Evolutionary conservation across 306 rosid species (phyloP).

Genomic region (Pyrus bretschneideri): DNA sequence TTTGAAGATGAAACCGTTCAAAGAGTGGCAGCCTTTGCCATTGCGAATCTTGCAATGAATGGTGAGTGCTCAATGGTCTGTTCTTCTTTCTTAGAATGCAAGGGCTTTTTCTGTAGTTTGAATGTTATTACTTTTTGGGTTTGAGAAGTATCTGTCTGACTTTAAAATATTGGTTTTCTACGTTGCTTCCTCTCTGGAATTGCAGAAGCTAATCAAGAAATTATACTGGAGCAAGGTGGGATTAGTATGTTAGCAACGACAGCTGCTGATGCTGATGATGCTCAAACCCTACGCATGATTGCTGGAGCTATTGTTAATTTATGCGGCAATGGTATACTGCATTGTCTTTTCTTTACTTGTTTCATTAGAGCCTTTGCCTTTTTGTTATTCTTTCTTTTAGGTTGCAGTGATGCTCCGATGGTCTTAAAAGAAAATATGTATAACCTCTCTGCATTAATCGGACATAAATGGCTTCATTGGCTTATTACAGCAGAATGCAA

Average conservation of each 20-base stretch:
- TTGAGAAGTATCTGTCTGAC: neutral
- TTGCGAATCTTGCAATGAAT: slow-evolving; percentile 98
- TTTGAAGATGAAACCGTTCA: slow-evolving; percentile 93
- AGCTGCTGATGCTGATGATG: slow-evolving; percentile 96
- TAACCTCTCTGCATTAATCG: neutral
- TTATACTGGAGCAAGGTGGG: slow-evolving; percentile 90
- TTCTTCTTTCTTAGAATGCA: slow-evolving; percentile 2
- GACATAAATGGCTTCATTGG: neutral
- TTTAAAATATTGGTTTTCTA: slow-evolving; percentile 7
- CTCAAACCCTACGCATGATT: slow-evolving; percentile 98
- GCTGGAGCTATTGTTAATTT: slow-evolving; percentile 96
- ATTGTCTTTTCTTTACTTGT: neutral
- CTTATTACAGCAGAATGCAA: neutral
- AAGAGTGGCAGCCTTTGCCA: slow-evolving; percentile 98
- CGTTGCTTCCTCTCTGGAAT: slow-evolving; percentile 27
- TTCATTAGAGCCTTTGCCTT: neutral
- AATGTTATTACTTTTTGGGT: slow-evolving; percentile 8
- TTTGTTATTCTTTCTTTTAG: neutral
- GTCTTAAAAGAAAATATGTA: neutral
- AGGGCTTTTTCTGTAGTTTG: slow-evolving; percentile 15
- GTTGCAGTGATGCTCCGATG: neutral
- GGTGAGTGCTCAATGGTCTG: slow-evolving; percentile 38
- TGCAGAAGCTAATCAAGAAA: slow-evolving; percentile 95
- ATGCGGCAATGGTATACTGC: slow-evolving; percentile 81
- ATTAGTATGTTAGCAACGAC: slow-evolving; percentile 80